A percentile compares a stretch with the other conserved stretches of the same genome.
These are phyloP conservation scores for Auricularia heimuer DNA, from an alignment of 768 basidiomycete genomes.

Conservation along the genomic window DNA sequence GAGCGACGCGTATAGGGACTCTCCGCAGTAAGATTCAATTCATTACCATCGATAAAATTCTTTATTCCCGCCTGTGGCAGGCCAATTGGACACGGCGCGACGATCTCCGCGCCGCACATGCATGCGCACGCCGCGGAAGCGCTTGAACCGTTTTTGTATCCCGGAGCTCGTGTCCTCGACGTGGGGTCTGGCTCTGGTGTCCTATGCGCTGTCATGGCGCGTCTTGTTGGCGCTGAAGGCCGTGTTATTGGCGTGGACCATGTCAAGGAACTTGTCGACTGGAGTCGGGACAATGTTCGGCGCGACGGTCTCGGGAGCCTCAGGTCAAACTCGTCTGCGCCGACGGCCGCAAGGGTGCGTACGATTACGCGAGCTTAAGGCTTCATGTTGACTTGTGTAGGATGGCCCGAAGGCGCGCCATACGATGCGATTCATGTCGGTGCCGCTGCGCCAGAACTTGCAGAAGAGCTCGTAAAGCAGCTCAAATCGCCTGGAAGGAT, in stretches of 20 bases:
- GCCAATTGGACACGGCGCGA: slow-evolving; percentile 73
- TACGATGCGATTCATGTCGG: slow-evolving; percentile 90
- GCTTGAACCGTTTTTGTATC: slow-evolving; percentile 59
- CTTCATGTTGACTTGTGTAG: slow-evolving; percentile 7
- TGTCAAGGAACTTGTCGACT: slow-evolving; percentile 63
- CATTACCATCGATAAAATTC: neutral
- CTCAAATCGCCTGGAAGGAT: slow-evolving; percentile 68
- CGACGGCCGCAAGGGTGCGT: neutral
- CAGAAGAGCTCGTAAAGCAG: slow-evolving; percentile 64
- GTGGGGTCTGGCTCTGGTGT: slow-evolving; percentile 88
- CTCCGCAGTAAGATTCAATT: slow-evolving; percentile 46
- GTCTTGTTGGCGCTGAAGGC: slow-evolving; percentile 47
- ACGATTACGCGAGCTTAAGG: too few relatives aligned
- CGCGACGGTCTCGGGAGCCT: slow-evolving; percentile 48
- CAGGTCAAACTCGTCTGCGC: neutral
- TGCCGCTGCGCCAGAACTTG: slow-evolving; percentile 73
- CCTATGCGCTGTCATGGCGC: slow-evolving; percentile 69
- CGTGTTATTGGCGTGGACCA: slow-evolving; percentile 89
- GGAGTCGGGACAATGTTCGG: slow-evolving; percentile 58
- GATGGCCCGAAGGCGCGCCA: slow-evolving; percentile 34
- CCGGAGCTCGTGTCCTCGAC: slow-evolving; percentile 73
- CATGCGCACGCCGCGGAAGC: slow-evolving; percentile 81
- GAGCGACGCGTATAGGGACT: slow-evolving; percentile 60
- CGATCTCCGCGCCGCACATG: slow-evolving; percentile 97
- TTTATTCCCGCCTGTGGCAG: slow-evolving; percentile 25